Evolutionary conservation across 23 red algal genomes (phyloP).

Genomic region (Gracilaria gracilis): DNA sequence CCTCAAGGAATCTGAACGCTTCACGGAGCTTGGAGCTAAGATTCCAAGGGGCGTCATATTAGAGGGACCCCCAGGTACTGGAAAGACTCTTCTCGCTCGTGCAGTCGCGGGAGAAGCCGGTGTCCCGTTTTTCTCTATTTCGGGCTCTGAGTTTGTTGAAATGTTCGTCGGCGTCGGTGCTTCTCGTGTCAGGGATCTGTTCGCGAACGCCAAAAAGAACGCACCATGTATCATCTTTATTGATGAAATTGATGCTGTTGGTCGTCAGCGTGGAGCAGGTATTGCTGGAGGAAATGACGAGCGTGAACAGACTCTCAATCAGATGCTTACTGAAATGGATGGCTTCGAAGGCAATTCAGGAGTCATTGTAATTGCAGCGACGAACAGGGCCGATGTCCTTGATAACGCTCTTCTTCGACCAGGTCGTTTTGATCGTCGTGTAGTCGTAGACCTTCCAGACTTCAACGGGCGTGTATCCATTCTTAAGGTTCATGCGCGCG

Average conservation of each 20-base stretch:
- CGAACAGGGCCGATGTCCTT: slow-evolving; percentile 97
- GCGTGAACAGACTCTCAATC: slow-evolving; percentile 99
- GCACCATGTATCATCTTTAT: slow-evolving; percentile 99
- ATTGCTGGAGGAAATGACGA: slow-evolving; percentile 99
- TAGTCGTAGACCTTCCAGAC: slow-evolving; percentile 97
- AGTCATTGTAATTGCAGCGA: slow-evolving; percentile 99
- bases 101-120: slow-evolving; percentile 99
- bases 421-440: slow-evolving; percentile 95
- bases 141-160: slow-evolving; percentile 99
- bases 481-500: slow-evolving; percentile 92
- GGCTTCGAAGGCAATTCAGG: slow-evolving; percentile 98
- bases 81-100: slow-evolving; percentile 97
- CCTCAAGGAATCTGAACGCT: slow-evolving; percentile 95
- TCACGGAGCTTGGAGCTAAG: slow-evolving; percentile 95
- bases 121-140: slow-evolving; percentile 99
- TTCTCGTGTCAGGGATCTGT: slow-evolving; percentile 95
- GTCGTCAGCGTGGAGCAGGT: slow-evolving; percentile 95
- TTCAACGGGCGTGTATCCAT: slow-evolving; percentile 85
- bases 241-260: slow-evolving; percentile 99
- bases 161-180: slow-evolving; percentile 99
- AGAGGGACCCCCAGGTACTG: slow-evolving; percentile 97
- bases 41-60: slow-evolving; percentile 98
- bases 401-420: slow-evolving; percentile 96
- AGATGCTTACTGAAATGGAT: slow-evolving; percentile 99
- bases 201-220: slow-evolving; percentile 99